phyloP scores from a whole-genome alignment of 1,284 basidiomycete species.

The Hemileia vastatrix region DNA sequence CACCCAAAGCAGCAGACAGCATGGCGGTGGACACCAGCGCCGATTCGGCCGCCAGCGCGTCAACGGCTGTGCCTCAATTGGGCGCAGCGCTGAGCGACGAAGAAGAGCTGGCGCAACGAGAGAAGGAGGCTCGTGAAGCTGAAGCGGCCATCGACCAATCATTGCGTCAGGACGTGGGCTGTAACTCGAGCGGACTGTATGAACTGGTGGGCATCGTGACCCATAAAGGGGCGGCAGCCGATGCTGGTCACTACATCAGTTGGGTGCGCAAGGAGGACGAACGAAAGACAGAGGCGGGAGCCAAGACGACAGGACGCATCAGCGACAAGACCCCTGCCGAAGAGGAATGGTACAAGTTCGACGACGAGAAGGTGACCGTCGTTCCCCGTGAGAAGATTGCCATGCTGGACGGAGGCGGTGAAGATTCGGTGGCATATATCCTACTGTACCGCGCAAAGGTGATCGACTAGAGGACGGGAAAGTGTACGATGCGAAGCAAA shows the following conservation, averaged over 20 bases:
- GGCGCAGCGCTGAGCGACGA: too few species aligned
- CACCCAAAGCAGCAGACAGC: too few species aligned
- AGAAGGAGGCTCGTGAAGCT: too few species aligned
- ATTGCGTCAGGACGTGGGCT: constrained; percentile 31
- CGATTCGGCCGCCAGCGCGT: constrained; percentile 31
- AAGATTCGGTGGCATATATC: constrained; percentile 71
- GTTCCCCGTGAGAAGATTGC: constrained; percentile 71
- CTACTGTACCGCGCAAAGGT: constrained; percentile 57
- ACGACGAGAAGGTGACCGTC: constrained; percentile 74
- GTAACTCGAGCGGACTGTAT: constrained; percentile 37
- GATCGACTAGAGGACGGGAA: constrained; percentile 24
- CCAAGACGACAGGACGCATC: constrained; percentile 57
- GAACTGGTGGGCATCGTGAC: constrained; percentile 42
- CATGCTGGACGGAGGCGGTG: constrained; percentile 73
- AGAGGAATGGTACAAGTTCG: constrained; percentile 69
- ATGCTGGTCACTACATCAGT: constrained; percentile 69
- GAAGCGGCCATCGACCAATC: constrained; percentile 28
- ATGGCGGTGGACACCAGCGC: too few species aligned
- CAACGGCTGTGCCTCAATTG: too few species aligned
- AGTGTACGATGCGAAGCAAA: constrained; percentile 1
- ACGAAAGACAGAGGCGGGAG: constrained; percentile 48
- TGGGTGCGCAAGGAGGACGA: constrained; percentile 72
- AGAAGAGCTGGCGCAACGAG: too few species aligned
- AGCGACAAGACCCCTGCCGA: too few species aligned
- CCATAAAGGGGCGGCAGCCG: constrained; percentile 42